Evolutionary conservation across 768 basidiomycete species (phyloP), one percentile per base, ranked within the genome.

Genomic region (Hortiboletus campestris): DNA sequence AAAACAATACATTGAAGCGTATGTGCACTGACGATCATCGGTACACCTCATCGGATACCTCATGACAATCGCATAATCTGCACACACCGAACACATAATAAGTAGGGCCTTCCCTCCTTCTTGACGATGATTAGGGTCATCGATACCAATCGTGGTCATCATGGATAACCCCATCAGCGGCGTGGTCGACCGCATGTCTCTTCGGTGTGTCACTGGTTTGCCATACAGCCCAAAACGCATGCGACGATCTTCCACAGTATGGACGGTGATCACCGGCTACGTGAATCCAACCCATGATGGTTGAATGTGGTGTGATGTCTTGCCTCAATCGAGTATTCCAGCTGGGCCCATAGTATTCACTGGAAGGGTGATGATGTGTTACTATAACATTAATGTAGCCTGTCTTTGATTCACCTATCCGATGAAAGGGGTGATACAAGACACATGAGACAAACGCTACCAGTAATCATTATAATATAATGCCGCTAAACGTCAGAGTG

Each of bases 131-230:
- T 46, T 49, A 31, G 66, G 63, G 61, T 44, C 64, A 67, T 68
- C 62, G 47, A 63, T 67, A 22, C 64, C 53, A 63, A 68, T 67
- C 67, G 62, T 44, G 56, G 56, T 45, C 53, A 68, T 68, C 54
- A 45, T 29, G 49, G 22, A 56, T 51, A 53, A 38, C 49, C 22
- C 39, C 52, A 67, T 63, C 62, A 56, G 31, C 52, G 28, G 54
- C 61, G 46, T 67, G 66, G 42, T 53, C 36, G 25, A 47, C 58
- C 46, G 43, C 64, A 52, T 68, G 65, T 46, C 41, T 43, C 46
- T 32, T 52, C 20, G 1, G 39, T 25, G 46, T 56, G 49, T 43
- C 53, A 45, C 40, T 46, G 5, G 22, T 35, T 43, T 47, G 19
- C 16, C 34, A 46, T 34, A 13, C 39, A 48, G 28, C 46, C 31